A percentile compares a stretch with the other conserved stretches of the same genome.
Conservation (phyloP, 106 monocot genomes). For the Ottelia alismoides region DNA sequence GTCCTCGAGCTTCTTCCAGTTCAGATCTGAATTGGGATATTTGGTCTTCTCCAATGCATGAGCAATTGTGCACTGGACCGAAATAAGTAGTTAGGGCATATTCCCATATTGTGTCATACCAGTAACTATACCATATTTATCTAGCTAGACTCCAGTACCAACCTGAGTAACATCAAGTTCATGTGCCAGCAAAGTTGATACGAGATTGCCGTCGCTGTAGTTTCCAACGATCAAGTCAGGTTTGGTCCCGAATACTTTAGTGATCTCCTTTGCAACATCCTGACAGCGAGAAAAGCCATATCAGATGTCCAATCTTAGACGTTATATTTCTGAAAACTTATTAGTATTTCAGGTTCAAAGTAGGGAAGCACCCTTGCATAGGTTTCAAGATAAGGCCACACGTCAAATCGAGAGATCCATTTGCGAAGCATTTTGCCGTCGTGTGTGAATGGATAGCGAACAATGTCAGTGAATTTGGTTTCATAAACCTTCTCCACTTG, state of each 20-base stretch:
- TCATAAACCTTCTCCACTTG: conserved; percentile 50
- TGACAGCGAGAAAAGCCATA: too few species aligned
- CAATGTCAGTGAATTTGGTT: conserved; percentile 50
- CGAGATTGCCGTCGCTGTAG: conserved; percentile 28
- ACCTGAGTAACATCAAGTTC: conserved; percentile 84
- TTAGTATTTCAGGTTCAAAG: too few species aligned
- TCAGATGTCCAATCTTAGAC: too few species aligned
- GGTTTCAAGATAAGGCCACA: conserved; percentile 90
- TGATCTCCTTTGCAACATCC: conserved; percentile 74
- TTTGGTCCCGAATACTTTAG: conserved; percentile 49
- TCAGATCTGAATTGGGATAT: conserved; percentile 17
- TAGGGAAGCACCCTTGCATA: conserved; percentile 68
- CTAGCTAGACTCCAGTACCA: too few species aligned
- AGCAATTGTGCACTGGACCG: conserved; percentile 26
- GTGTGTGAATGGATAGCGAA: conserved; percentile 66
- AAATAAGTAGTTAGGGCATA: too few species aligned
- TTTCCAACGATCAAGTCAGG: conserved; percentile 92
- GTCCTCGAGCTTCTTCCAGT: conserved; percentile 27
- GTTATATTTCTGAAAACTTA: too few species aligned
- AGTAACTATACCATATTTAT: too few species aligned
- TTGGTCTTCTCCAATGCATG: conserved; percentile 26
- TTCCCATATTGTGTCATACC: too few species aligned
- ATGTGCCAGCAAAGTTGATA: conserved; percentile 64
- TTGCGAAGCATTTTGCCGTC: conserved; percentile 60
- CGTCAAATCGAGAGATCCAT: conserved; percentile 91